These are phyloP conservation scores for Trypanosomatidae sp. DNA, from an alignment of 208 protist genomes.

Conservation along the genomic window DNA sequence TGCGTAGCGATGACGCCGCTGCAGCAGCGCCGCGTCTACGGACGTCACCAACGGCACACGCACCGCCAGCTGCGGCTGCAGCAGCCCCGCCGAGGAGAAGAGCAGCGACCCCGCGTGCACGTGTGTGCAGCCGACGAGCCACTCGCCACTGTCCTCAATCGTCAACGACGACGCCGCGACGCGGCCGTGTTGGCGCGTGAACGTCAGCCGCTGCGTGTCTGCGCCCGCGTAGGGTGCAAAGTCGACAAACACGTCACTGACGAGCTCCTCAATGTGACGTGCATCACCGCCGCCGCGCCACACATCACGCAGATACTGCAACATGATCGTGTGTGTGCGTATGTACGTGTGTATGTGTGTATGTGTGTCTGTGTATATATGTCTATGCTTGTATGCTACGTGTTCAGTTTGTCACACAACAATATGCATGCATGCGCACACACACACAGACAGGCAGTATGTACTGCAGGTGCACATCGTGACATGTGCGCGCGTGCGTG, in stretches of 20 bases:
- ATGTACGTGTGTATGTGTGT: constrained; percentile 1
- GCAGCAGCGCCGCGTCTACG: no score
- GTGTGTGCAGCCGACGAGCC: constrained; percentile 16
- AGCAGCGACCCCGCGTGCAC: constrained; percentile 13
- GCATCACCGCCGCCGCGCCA: constrained; percentile 43
- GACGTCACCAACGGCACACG: constrained; percentile 24
- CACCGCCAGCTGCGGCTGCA: constrained; percentile 17
- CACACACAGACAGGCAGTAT: no score
- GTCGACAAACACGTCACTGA: constrained; percentile 41
- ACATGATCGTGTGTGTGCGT: not conserved
- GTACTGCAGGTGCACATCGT: no score
- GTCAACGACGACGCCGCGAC: constrained; percentile 11
- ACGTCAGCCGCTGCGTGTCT: constrained; percentile 41
- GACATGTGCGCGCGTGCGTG: no score
- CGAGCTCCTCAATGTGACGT: constrained; percentile 57
- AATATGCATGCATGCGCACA: no score
- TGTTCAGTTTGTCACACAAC: no score
- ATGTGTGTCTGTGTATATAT: constrained; percentile 2
- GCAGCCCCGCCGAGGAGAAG: constrained; percentile 24
- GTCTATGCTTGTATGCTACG: not conserved
- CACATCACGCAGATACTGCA: constrained; percentile 7
- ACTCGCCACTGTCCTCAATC: constrained; percentile 32
- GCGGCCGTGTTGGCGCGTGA: constrained; percentile 21
- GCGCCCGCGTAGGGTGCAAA: constrained; percentile 74
- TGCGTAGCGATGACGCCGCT: no score